Conservation (phyloP, 2,329 filamentous ascomycete species). For the Paecilomyces sp. region DNA sequence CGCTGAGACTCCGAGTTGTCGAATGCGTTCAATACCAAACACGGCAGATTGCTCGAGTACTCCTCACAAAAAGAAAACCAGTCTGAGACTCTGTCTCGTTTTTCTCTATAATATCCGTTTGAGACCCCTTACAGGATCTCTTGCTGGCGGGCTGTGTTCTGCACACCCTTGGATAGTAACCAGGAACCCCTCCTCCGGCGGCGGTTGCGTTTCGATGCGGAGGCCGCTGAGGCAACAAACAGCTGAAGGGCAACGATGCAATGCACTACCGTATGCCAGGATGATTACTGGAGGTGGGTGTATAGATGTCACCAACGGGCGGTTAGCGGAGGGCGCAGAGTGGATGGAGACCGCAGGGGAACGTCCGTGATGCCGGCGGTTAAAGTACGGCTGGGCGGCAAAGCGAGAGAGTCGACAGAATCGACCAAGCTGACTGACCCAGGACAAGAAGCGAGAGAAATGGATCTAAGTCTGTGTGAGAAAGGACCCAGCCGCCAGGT, state of each 20-base stretch:
- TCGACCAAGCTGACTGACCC: constrained; percentile 13
- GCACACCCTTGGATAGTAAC: neutral
- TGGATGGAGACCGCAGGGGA: neutral
- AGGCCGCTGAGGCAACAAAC: neutral
- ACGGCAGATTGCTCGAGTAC: neutral
- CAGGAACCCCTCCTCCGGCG: neutral
- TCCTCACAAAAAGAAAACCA: neutral
- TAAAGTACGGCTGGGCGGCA: constrained; percentile 17
- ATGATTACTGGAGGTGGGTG: neutral
- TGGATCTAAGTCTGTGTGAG: constrained; percentile 5
- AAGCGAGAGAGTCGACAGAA: constrained; percentile 16
- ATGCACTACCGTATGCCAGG: neutral
- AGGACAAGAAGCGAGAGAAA: constrained; percentile 16
- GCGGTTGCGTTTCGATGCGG: neutral
- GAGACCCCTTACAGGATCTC: neutral
- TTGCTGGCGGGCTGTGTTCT: neutral
- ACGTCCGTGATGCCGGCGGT: constrained; percentile 9
- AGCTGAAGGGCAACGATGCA: neutral
- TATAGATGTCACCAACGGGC: neutral
- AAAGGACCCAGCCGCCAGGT: neutral
- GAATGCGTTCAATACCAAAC: neutral
- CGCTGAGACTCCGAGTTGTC: neutral
- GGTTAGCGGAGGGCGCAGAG: neutral
- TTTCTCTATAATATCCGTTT: neutral
- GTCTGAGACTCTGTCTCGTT: neutral